Evolutionary conservation across 192 early-diverging fungal genomes (phyloP), one percentile per base, ranked within the genome.

Genomic region (Backusella macrospora): DNA sequence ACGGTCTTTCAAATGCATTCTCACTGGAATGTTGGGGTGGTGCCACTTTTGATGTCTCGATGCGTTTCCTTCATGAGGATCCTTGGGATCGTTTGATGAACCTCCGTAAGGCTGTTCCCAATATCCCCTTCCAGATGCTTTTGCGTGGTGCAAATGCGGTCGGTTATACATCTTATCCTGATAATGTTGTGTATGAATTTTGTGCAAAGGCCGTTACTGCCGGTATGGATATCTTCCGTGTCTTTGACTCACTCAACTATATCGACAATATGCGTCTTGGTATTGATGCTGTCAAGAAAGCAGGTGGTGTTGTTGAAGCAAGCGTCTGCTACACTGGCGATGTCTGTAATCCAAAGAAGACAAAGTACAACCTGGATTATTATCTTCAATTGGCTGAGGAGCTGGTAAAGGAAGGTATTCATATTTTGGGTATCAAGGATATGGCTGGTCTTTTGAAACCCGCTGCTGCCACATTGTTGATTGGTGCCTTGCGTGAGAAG

Each of bases 371-470:
- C 74, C 84, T 98, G 63, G 85, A 93, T 38, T 98, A 98, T 87
- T 98, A 96, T 78, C 79, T 98, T 45, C 89, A 96, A 59, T 86
- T 98, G 71, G 91, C 93, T 37, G 90, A 93, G 71, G 83, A 95
- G 81, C 85, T 98, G 5, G 95, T 98, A 7, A 81, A 90, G 38
- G 88, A 92, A 64, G 95, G 94, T 67, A 97, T 97, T 78, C 95
- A 98, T 76, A 92, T 98, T 71, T 76, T 98, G 38, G 94, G 88
- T n/a, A 93, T 95, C 76, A 95, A 95, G 83, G 96, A 98, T 76
- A 98, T 98, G 96, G 96, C 96, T 65, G 96, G 96, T 43, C 86
- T 97, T 45, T 88, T 98, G 67, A 96, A 97, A 85, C 96, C 96
- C 12, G 85, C 89, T 18, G 96, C 95, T 4, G 95, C 96, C 29